Percentiles rank a stretch among this genome's conserved stretches.
phyloP scores from a whole-genome alignment of 495 filamentous ascomycete genomes.

The Parathielavia appendiculata region DNA sequence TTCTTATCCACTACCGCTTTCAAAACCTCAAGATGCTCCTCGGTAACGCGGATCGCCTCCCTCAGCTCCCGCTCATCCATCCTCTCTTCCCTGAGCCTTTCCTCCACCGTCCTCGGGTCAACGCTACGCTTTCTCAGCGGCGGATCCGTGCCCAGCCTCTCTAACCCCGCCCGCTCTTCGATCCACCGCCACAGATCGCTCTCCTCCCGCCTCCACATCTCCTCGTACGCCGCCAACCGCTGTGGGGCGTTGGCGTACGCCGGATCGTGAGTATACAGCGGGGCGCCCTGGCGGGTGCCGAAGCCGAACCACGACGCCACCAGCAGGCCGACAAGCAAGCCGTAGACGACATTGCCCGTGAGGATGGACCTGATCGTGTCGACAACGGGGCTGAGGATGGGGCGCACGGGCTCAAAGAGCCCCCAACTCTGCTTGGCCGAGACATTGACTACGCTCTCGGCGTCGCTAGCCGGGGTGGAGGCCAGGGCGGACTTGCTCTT shows the following conservation, averaged over 20 bases:
- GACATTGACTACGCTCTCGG: conserved; percentile 42
- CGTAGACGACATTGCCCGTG: conserved; percentile 61
- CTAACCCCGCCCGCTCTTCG: conserved; percentile 77
- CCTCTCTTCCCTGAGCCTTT: conserved; percentile 59
- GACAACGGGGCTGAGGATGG: conserved; percentile 62
- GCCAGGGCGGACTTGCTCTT: conserved; percentile 48
- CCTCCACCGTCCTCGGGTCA: conserved; percentile 46
- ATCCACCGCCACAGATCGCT: conserved; percentile 94
- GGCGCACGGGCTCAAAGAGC: conserved; percentile 68
- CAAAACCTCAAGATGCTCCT: conserved; percentile 70
- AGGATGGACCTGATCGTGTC: conserved; percentile 67
- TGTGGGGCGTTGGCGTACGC: conserved; percentile 51
- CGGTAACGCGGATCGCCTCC: conserved; percentile 78
- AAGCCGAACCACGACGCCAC: conserved; percentile 54
- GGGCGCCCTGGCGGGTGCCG: conserved; percentile 36
- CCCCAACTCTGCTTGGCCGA: conserved; percentile 62
- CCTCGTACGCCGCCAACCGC: conserved; percentile 78
- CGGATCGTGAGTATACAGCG: conserved; percentile 33
- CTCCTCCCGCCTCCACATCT: conserved; percentile 88
- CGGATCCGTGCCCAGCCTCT: conserved; percentile 49
- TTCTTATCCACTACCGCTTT: conserved; percentile 64
- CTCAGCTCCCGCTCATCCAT: conserved; percentile 79
- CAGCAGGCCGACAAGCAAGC: conserved; percentile 53
- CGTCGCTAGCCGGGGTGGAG: conserved; percentile 40
- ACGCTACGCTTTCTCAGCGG: conserved; percentile 35